Base-by-base conservation (phyloP, 1,139 yeast genomes). In the Yamadazyma pseudoaaseri region DNA sequence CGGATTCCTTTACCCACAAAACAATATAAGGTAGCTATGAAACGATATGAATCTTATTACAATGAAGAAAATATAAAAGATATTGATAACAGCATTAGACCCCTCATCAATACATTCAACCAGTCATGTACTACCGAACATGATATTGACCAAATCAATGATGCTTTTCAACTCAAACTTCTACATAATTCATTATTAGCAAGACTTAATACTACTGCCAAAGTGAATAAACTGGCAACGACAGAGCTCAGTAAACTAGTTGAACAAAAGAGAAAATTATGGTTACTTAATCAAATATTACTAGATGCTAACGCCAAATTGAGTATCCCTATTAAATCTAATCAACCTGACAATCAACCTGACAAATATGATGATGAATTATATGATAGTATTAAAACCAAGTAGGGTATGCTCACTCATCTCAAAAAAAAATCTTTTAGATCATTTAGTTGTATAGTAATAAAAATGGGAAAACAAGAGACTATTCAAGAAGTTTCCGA, bases 231-330 rank as follows among this genome's bases (percentile, higher is more conserved):
- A 31, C 46, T 73, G 11, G 65, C 82, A 24, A 64, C 65, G 10
- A 47, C 47, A 4, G 70, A 76, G 38, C 60, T 80, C 23, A 47
- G 44, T 3, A 13, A 20, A 7, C 29, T 39, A 13, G 52, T 58
- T 9, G 45, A 54, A 18, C 61, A 65, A 30, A 70, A 70, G 39
- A 53, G 77, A 33, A 58, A 59, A 30, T 56, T 70, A 27, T 79
- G 86, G 82, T 44, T 69, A 4, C 66, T 69, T 16, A 83, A 79
- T 44, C 90, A 85, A 50, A 45, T 65, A 20, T 52, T 82, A 16
- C 48, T 84, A 27, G 83, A 81, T 49, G 70, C 68, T 20, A 65
- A 77, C 41, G 49, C 73, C 16, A 48, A 54, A 31, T 41, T 65
- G 12, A 70, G 71, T 4, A 53, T 69, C 13, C 72, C 70, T 3